Base-by-base conservation (phyloP, 495 filamentous ascomycete species). In the Penicillium silybi region DNA sequence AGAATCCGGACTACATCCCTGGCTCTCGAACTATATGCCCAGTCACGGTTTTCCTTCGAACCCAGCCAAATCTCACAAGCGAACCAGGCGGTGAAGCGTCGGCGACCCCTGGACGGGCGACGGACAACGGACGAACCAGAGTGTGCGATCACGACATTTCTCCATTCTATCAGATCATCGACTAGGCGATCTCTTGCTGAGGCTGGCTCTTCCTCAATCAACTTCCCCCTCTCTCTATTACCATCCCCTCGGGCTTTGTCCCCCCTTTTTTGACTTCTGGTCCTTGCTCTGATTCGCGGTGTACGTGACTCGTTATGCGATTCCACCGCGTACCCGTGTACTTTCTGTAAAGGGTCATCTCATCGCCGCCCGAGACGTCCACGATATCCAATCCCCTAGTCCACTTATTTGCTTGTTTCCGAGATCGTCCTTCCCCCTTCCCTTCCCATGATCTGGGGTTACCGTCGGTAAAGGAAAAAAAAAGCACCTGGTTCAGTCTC, bases 131-230 rank as follows among this genome's bases (percentile, higher is more conserved):
- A 57, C 67, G 53, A 68, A 71, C 62, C 57, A 72, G 49, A 63
- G 40, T 16, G 17, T 44, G 59, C 67, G 65, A 76, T 76, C 69
- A 74, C 73, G 73, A 75, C 72, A 76, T 76, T 74, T 74, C 69
- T 69, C 71, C 73, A 74, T 74, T 67, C 54, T 62, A 76, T 76
- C 69, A 74, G 67, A 71, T 72, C 71, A 75, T 74, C 68, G 59
- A 59, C 63, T 64, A 72, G 62, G 43, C 41, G 51, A 52, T 63
- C 52, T 19, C 18, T n/a, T 39, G 29, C 29, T 32, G 29, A 32
- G 29, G 29, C 29, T 32, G 47, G 37, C 37, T 53, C 35, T 44
- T 41, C 52, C 25, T 44, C 42, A 45, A 50, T 27, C 39, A 29
- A 19, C 32, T 8, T 19, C 22, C 40, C 39, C 41, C 35, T 50